Base-by-base conservation (phyloP, 2,329 filamentous ascomycete species). In the Ophiostoma pallidulum region DNA sequence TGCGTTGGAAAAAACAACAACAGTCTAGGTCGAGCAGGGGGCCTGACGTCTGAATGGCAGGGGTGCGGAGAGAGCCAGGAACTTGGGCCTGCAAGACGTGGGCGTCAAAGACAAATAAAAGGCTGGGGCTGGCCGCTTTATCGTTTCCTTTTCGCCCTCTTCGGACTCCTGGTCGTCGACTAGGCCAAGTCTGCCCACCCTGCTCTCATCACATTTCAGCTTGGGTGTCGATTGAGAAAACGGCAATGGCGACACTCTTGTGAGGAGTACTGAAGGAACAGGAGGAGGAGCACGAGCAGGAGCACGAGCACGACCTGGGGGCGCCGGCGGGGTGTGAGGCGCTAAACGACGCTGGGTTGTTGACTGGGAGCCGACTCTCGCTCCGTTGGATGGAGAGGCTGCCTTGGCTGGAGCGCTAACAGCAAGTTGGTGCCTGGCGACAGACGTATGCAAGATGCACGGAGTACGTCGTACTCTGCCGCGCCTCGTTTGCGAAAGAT, bases 361-460 rank as follows among this genome's bases (percentile, higher is more conserved):
- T 10, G 24, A 28, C 10, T 28, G 24, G 24, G 24, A 42, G 40
- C 20, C 28, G 20, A 16, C 24, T 20, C 16, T 22, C 14, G 19
- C 32, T 33, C 43, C 43, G 31, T 32, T 19, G 31, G 39, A 41
- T 42, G 37, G n/a, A 45, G 41, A 38, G 35, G 19, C 32, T 37
- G 37, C 41, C 42, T 45, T 42, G 41, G 47, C 37, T 45, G 37
- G 35, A 16, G 41, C 47, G 42, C 47, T 49, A 44, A 19, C 35
- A 35, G 32, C 8, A n/a, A 16, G 37, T 19, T 22, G 22, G 22
- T 24, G 22, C 24, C 32, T 45, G 38, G 24, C 5, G 10, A 28
- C 24, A 28, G 10, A n/a, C n/a, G n/a, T n/a, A n/a, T n/a, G 24
- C 24, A 5, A 28, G 24, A 28, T 5, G 24, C 9, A 8, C 31